Conservation (phyloP, 768 basidiomycete genomes). For the Mycena rosella region DNA sequence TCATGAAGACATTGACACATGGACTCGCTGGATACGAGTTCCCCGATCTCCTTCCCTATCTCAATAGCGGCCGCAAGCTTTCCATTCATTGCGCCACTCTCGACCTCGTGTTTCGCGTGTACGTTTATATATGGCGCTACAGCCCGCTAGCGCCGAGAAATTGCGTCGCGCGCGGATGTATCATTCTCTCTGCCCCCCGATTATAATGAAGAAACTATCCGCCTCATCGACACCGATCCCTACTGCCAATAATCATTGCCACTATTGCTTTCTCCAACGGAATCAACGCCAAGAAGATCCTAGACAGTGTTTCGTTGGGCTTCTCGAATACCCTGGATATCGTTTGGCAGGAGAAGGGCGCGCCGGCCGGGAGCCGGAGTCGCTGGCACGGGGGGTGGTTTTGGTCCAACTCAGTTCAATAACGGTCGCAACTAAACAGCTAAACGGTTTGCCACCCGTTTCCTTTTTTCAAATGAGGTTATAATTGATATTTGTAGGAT, state of each 20-base stretch:
- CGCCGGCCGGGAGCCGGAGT: background rate
- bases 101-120: background rate
- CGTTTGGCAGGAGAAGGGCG: background rate
- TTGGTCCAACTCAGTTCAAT: too few relatives aligned
- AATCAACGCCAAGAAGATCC: background rate
- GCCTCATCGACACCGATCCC: background rate
- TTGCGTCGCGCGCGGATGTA: background rate
- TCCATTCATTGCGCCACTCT: background rate
- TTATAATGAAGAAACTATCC: background rate
- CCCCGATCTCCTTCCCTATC: background rate
- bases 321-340: background rate
- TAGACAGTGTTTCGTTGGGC: background rate
- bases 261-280: background rate
- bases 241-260: background rate
- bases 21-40: background rate
- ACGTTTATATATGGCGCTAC: too few relatives aligned
- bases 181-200: background rate
- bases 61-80: background rate
- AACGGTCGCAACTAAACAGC: too few relatives aligned
- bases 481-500: too few relatives aligned
- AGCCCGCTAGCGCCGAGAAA: background rate
- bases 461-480: too few relatives aligned
- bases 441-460: too few relatives aligned
- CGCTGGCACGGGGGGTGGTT: too few relatives aligned
- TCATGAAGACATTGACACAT: background rate